Evolutionary conservation across 1,284 basidiomycete genomes (phyloP), one percentile per base, ranked within the genome.

Genomic region (Inonotus obliquus): DNA sequence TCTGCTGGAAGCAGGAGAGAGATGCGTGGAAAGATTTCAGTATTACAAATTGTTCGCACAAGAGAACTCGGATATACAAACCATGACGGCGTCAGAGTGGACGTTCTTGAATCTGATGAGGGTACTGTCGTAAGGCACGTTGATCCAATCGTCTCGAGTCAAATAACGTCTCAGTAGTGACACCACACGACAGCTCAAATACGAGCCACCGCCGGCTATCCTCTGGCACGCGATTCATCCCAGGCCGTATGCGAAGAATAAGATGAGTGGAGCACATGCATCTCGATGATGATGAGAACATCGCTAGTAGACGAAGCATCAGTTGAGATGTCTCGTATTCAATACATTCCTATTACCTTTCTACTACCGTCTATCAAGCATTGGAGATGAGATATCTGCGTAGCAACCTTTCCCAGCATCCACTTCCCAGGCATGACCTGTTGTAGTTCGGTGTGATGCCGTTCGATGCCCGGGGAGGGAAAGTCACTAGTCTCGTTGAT

Each of bases 401-500:
- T 52, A 52, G 51, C 51, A 52, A 52, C 51, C 27, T n/a, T 35
- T 52, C 51, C 51, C 51, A 52, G 51, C 27, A 32, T 32, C 51
- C 51, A 32, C 14, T n/a, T 17, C 19, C 27, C 13, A 52, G 19
- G 51, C 51, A 27, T 35, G 27, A 27, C 51, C n/a, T 17, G 13
- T 27, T 1, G 27, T 17, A 29, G 35, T n/a, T 21, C 4, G 14
- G 23, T n/a, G 27, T 52, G 51, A 23, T 27, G 51, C 51, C 10
- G 13, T 29, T 27, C 11, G 51, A 52, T 27, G 32, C 27, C 29
- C 5, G 17, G 7, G 13, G 41, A 44, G n/a, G n/a, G n/a, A n/a
- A n/a, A n/a, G n/a, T n/a, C n/a, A n/a, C n/a, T n/a, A n/a, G 38
- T n/a, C 38, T 5, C 38, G 38, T 39, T 39, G n/a, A n/a, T 39